phyloP scores from a whole-genome alignment of 495 filamentous ascomycete species.

The Aspergillus bertholletiae region DNA sequence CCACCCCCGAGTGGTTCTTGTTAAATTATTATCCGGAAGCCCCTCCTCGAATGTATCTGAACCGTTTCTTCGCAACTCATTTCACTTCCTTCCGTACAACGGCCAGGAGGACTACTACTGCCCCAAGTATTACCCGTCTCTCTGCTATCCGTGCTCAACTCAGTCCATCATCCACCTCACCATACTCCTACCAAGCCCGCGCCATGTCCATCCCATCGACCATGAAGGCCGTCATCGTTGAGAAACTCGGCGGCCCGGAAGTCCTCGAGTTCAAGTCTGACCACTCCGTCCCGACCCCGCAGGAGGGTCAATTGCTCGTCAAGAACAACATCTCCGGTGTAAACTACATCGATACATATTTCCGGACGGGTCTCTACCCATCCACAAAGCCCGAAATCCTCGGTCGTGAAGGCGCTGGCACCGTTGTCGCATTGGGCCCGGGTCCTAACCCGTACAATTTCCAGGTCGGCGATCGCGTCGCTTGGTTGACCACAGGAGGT shows the following conservation, averaged over 20 bases:
- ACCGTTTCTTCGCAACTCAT: not conserved
- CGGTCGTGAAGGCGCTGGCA: conserved; percentile 78
- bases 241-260: conserved; percentile 73
- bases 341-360: conserved; percentile 89
- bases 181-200: conserved; percentile 8
- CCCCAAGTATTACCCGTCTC: conserved; percentile 19
- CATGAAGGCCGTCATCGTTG: conserved; percentile 74
- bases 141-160: conserved; percentile 22
- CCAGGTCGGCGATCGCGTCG: conserved; percentile 63
- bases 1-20: not conserved
- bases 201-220: conserved; percentile 54
- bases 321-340: conserved; percentile 83
- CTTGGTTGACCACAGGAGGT: conserved; percentile 54
- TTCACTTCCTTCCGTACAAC: not conserved
- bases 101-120: not conserved
- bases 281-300: conserved; percentile 68
- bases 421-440: conserved; percentile 51
- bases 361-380: conserved; percentile 84
- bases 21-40: not conserved
- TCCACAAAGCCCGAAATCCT: conserved; percentile 73
- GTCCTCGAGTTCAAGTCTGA: conserved; percentile 73
- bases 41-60: conserved; percentile 1
- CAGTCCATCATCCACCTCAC: not conserved
- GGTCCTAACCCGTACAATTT: conserved; percentile 43
- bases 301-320: conserved; percentile 72